These are phyloP conservation scores for Phascolomyces articulosus DNA, from an alignment of 371 early-diverging fungal genomes.

Conservation along the genomic window DNA sequence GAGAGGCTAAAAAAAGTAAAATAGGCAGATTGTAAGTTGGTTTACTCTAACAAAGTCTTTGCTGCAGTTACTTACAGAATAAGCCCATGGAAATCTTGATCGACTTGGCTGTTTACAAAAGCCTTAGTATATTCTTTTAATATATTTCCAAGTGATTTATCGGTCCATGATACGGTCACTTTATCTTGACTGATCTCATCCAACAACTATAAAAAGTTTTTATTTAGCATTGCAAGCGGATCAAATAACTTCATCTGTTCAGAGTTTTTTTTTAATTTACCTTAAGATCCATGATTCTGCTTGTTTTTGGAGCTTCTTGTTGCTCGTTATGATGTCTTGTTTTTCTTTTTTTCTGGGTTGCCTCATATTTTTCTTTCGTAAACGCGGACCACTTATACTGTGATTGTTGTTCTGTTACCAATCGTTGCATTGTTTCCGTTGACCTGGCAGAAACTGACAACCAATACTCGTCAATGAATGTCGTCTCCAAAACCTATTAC, in stretches of 20 bases:
- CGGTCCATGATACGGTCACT: conserved; percentile 1
- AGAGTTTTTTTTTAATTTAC: not conserved
- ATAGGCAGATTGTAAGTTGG: not conserved
- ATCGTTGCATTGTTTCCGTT: not conserved
- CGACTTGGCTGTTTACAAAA: not conserved
- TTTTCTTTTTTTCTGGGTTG: conserved; percentile 1
- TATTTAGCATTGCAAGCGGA: not conserved
- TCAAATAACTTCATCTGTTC: not conserved
- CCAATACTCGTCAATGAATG: not conserved
- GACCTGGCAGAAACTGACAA: conserved; percentile 3
- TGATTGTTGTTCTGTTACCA: not conserved
- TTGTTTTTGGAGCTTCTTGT: not conserved
- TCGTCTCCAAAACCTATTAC: not conserved
- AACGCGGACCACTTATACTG: not conserved
- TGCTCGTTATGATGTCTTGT: not conserved
- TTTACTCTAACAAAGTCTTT: conserved; percentile 1
- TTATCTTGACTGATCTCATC: not conserved
- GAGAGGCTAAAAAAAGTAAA: not conserved
- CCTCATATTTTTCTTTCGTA: not conserved
- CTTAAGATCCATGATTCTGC: not conserved
- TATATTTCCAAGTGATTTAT: conserved; percentile 1
- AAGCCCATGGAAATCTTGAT: not conserved
- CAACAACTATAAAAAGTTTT: conserved; percentile 3
- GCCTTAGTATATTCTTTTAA: not conserved
- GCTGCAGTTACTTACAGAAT: not conserved